A percentile compares a stretch with the other conserved stretches of the same genome.
Conservation (phyloP, 169 alveolate species). For the Eimeria praecox region DNA sequence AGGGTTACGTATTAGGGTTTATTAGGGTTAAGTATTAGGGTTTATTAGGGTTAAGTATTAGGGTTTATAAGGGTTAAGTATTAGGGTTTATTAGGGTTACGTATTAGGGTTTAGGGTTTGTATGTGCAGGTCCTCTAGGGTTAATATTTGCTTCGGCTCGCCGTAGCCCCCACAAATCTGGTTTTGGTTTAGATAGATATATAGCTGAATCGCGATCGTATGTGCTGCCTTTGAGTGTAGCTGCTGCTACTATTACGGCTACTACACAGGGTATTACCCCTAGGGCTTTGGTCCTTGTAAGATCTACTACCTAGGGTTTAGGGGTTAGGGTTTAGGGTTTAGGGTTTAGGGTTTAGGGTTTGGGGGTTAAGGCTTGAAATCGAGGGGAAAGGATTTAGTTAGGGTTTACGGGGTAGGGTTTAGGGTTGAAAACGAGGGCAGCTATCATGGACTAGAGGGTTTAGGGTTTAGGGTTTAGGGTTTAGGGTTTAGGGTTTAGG, state of each 20-base stretch:
- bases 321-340: background rate
- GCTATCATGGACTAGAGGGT: too few relatives aligned
- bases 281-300: conserved; percentile 68
- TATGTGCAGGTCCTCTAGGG: conserved; percentile 69
- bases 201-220: conserved; percentile 1
- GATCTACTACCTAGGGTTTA: background rate
- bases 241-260: conserved; percentile 71
- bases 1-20: background rate
- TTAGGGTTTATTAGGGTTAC: background rate
- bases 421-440: too few relatives aligned
- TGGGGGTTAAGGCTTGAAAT: background rate
- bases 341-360: background rate
- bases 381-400: background rate
- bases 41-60: too few relatives aligned
- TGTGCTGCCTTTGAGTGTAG: conserved; percentile 59
- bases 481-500: background rate
- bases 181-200: conserved; percentile 52
- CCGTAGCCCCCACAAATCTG: conserved; percentile 41
- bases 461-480: background rate
- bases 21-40: background rate
- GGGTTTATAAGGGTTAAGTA: background rate
- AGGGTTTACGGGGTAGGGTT: background rate
- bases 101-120: conserved; percentile 25
- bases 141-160: conserved; percentile 52
- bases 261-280: conserved; percentile 77